phyloP scores from a whole-genome alignment of 768 basidiomycete genomes.

The Saitozyma podzolica region DNA sequence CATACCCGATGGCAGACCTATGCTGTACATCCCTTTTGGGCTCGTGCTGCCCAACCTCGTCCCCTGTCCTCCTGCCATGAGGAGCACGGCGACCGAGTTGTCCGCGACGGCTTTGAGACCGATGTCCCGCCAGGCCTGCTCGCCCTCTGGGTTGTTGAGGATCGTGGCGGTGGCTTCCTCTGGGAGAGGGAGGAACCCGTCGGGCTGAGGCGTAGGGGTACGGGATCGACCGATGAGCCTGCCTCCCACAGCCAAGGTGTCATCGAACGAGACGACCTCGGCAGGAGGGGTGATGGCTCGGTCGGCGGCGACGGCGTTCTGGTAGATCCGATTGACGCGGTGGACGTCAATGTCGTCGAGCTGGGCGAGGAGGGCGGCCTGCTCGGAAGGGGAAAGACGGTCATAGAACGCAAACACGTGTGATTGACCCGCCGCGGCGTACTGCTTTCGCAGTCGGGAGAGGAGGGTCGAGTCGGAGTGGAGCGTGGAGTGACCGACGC shows the following conservation, averaged over 20 bases:
- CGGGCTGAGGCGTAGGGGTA: constrained; percentile 44
- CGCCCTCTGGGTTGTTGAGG: constrained; percentile 57
- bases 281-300: constrained; percentile 22
- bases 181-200: constrained; percentile 78
- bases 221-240: constrained; percentile 35
- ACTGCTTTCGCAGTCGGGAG: constrained; percentile 47
- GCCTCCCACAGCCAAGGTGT: constrained; percentile 3
- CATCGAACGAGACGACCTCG: constrained; percentile 4
- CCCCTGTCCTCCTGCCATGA: constrained; percentile 98
- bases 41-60: constrained; percentile 86
- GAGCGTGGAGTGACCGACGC: too few species aligned
- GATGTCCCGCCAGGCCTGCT: constrained; percentile 69
- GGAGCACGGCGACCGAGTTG: constrained; percentile 86
- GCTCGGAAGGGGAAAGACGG: constrained; percentile 66
- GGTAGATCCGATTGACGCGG: constrained; percentile 86
- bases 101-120: constrained; percentile 79
- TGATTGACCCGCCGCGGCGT: constrained; percentile 76
- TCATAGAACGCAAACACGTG: constrained; percentile 90
- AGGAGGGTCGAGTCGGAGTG: not conserved
- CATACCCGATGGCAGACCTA: constrained; percentile 88
- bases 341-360: constrained; percentile 78
- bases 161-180: constrained; percentile 66
- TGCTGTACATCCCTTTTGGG: constrained; percentile 98
- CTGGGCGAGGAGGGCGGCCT: constrained; percentile 65
- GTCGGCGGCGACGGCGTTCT: constrained; percentile 71